Conservation (phyloP, 495 filamentous ascomycete species). For the Saxophila tyrrhenica region DNA sequence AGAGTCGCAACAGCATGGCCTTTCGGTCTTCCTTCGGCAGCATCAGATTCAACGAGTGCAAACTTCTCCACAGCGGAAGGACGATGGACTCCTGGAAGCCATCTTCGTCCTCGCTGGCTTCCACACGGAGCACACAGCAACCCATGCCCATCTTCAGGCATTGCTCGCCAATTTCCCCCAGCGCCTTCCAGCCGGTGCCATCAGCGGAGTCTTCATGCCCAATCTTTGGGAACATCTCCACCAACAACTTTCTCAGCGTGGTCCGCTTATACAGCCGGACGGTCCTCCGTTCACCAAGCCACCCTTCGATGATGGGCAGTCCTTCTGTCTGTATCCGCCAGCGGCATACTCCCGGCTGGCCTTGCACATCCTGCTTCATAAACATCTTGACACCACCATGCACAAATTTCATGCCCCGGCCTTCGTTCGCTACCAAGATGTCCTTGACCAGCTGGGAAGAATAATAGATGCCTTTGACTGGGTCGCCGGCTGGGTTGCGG, state of each 20-base stretch:
- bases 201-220: slow-evolving; percentile 27
- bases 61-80: slow-evolving; percentile 80
- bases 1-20: slow-evolving; percentile 84
- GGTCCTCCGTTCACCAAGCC: slow-evolving; percentile 68
- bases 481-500: slow-evolving; percentile 71
- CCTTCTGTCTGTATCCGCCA: slow-evolving; percentile 96
- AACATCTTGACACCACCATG: slow-evolving; percentile 98
- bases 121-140: slow-evolving; percentile 78
- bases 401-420: slow-evolving; percentile 83
- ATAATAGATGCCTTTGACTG: slow-evolving; percentile 89
- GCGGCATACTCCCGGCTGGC: slow-evolving; percentile 58
- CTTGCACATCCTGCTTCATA: slow-evolving; percentile 89
- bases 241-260: slow-evolving; percentile 66
- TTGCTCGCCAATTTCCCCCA: slow-evolving; percentile 81
- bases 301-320: slow-evolving; percentile 73
- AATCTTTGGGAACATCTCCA: slow-evolving; percentile 93
- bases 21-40: slow-evolving; percentile 87
- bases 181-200: slow-evolving; percentile 48
- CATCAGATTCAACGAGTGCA: slow-evolving; percentile 87
- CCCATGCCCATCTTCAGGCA: slow-evolving; percentile 72
- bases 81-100: slow-evolving; percentile 74
- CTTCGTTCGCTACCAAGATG: slow-evolving; percentile 74
- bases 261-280: slow-evolving; percentile 60
- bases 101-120: slow-evolving; percentile 55
- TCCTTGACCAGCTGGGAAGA: slow-evolving; percentile 72